phyloP scores from a whole-genome alignment of 768 basidiomycete genomes.

The Nevesoporus exiguus region DNA sequence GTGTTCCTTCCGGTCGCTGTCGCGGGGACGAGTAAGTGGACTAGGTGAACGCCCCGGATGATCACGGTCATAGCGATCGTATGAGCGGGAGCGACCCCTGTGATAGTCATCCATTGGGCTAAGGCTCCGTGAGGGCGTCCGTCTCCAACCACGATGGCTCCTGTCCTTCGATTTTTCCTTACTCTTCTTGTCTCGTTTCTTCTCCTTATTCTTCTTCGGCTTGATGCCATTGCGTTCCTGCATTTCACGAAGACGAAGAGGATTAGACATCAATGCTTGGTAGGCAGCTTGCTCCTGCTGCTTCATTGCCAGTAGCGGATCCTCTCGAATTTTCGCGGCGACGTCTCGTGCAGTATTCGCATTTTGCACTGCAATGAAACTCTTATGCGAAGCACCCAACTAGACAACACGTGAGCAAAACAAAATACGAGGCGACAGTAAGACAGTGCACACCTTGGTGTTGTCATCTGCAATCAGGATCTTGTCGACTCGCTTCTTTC shows the following conservation, averaged over 20 bases:
- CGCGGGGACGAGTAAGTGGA: conserved; percentile 41
- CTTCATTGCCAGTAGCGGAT: conserved; percentile 96
- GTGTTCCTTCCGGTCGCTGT: conserved; percentile 22
- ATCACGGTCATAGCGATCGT: conserved; percentile 25
- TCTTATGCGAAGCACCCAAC: conserved; percentile 86
- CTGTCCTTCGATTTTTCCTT: conserved; percentile 16
- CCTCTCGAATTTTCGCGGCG: conserved; percentile 92
- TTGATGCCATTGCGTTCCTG: conserved; percentile 81
- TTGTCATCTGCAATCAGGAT: conserved; percentile 90
- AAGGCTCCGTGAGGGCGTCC: conserved; percentile 30
- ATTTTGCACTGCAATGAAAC: conserved; percentile 91
- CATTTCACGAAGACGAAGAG: conserved; percentile 77
- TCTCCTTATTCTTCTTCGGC: conserved; percentile 71
- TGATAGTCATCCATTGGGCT: conserved; percentile 30
- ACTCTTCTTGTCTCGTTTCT: conserved; percentile 44
- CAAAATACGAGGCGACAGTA: background rate
- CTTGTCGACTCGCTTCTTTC: conserved; percentile 97
- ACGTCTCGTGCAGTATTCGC: conserved; percentile 88
- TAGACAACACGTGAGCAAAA: conserved; percentile 29
- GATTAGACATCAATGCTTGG: conserved; percentile 81
- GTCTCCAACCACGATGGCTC: conserved; percentile 35
- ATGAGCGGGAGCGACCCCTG: conserved; percentile 29
- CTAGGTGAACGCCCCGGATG: conserved; percentile 42
- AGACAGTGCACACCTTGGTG: conserved; percentile 58
- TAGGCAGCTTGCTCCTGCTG: conserved; percentile 95